Evolutionary conservation across 495 filamentous ascomycete species (phyloP), one percentile per base, ranked within the genome.

Genomic region (Oidiodendron maius): DNA sequence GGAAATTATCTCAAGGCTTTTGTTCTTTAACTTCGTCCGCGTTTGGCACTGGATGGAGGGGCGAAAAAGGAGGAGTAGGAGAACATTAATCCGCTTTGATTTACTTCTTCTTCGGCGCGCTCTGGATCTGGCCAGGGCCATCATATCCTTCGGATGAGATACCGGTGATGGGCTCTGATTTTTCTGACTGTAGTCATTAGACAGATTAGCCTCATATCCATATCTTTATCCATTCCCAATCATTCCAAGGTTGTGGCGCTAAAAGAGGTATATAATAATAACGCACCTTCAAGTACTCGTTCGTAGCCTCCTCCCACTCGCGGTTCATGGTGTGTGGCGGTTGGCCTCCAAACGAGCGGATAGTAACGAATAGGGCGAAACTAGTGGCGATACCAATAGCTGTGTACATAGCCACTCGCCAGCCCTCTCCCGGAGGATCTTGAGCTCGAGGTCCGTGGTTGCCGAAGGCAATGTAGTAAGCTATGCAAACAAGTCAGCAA

Each of bases 391-490:
- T 51, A 58, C 86, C 83, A 60, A 81, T 51, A 41, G 69, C 48
- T 40, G 86, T 86, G 74, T 91, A 88, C 50, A 72, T 52, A 59
- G 84, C 67, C 59, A 97, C 75, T 61, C 78, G 86, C 70, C 75
- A 75, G 61, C 71, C 72, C 77, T 96, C 93, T 47, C 84, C 93
- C 41, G 93, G 83, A 46, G 91, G 87, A 46, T 84, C 63, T 25
- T 77, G 67, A 32, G 91, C 77, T 44, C 93, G 90, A 49, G 93
- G 93, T 48, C 93, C 93, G 68, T 97, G 94, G 53, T 89, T 77
- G 45, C 93, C 93, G 66, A 98, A 98, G 55, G 93, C 91, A 61
- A 97, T 95, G 82, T 84, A 98, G 84, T 96, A 98, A 56, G 93
- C 93, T 98, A 66, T 47, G 26, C 12, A 12, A 30, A 5, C 26